Evolutionary conservation across 2,329 filamentous ascomycete genomes (phyloP).

Genomic region (Lizonia empirigonia): DNA sequence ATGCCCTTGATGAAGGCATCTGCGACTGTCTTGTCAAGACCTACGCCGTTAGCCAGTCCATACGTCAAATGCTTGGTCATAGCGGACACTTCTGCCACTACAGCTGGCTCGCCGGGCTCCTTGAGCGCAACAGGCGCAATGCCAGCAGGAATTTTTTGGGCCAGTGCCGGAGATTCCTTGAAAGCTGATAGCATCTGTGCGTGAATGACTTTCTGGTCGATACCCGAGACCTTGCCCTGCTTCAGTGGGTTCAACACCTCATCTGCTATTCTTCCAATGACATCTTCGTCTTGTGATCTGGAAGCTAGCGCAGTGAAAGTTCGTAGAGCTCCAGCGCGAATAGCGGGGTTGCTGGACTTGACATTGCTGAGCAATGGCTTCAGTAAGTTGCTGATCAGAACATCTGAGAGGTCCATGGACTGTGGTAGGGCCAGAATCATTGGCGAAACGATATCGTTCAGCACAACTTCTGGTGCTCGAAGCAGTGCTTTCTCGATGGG

Average conservation of each 20-base stretch:
- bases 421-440: constrained; percentile 72
- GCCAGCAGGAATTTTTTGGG: constrained; percentile 68
- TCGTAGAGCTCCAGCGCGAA: constrained; percentile 75
- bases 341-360: constrained; percentile 82
- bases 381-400: constrained; percentile 73
- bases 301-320: constrained; percentile 74
- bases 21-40: constrained; percentile 68
- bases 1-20: constrained; percentile 82
- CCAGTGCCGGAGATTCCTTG: constrained; percentile 62
- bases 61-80: constrained; percentile 69
- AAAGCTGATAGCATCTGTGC: constrained; percentile 74
- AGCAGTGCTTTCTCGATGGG: constrained; percentile 87
- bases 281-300: constrained; percentile 63
- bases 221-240: constrained; percentile 78
- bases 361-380: constrained; percentile 89
- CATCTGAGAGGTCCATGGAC: constrained; percentile 75
- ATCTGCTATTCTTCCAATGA: constrained; percentile 71
- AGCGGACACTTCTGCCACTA: constrained; percentile 75
- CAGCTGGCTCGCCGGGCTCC: constrained; percentile 85
- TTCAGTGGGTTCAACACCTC: constrained; percentile 83
- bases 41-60: constrained; percentile 64
- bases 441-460: constrained; percentile 77
- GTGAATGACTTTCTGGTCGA: constrained; percentile 83
- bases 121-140: constrained; percentile 75
- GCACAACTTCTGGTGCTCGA: constrained; percentile 85